phyloP scores from a whole-genome alignment of 176 grass and related monocot species.

The Chrysopogon serrulatus region DNA sequence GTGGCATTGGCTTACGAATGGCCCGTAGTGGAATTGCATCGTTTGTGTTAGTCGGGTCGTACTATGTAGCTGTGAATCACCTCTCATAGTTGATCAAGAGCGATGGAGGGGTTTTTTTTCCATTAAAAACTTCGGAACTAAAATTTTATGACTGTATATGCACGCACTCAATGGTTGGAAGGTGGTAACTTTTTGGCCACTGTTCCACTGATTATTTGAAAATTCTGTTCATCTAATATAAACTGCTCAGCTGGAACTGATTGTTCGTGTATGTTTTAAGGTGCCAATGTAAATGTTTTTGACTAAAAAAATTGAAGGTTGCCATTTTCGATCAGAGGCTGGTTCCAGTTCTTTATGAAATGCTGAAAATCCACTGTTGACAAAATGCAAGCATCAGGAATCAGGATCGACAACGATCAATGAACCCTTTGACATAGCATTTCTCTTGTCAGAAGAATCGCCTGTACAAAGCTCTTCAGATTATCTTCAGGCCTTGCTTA shows the following conservation, averaged over 20 bases:
- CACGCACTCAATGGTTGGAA: conserved; percentile 6
- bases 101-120: not conserved
- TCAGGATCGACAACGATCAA: not conserved
- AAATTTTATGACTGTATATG: not conserved
- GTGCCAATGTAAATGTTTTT: conserved; percentile 3
- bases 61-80: conserved; percentile 62
- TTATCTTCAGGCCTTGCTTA: conserved; percentile 39
- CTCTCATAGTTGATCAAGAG: conserved; percentile 37
- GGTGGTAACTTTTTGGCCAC: not conserved
- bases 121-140: not conserved
- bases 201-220: not conserved
- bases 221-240: not conserved
- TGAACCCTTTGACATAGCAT: conserved; percentile 20
- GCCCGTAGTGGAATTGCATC: conserved; percentile 67
- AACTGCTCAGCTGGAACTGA: not conserved
- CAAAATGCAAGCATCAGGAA: conserved; percentile 13
- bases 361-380: not conserved
- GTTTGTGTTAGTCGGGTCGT: conserved; percentile 66
- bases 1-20: conserved; percentile 62
- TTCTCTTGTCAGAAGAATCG: conserved; percentile 40
- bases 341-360: not conserved
- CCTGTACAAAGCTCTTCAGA: conserved; percentile 44
- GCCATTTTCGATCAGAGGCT: not conserved
- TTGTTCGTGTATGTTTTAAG: conserved; percentile 13
- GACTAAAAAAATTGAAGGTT: not conserved